These are phyloP conservation scores for Candida bentonensis DNA, from an alignment of 805 yeast genomes.

Conservation along the genomic window DNA sequence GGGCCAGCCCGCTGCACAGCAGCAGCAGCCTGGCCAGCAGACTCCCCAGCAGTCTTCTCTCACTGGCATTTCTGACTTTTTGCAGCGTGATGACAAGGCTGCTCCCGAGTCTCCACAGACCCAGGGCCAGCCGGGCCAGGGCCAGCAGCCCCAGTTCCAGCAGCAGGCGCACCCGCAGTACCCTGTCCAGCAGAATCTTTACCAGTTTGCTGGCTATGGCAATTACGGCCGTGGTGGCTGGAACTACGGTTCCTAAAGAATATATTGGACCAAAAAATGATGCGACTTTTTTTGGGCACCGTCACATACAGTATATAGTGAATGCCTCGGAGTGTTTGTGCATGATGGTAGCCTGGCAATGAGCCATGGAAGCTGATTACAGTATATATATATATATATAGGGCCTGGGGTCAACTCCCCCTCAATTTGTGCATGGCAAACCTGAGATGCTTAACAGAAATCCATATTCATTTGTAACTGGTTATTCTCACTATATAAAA, in stretches of 20 bases:
- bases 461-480: no score
- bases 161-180: conserved; percentile 14
- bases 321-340: neutral
- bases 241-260: conserved; percentile 10
- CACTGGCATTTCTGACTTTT: conserved; percentile 12
- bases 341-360: neutral
- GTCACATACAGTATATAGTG: neutral
- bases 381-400: neutral
- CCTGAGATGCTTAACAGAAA: neutral
- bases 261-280: neutral
- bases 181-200: conserved; percentile 14
- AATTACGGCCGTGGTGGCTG: conserved; percentile 15
- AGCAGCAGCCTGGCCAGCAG: conserved; percentile 16
- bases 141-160: conserved; percentile 12
- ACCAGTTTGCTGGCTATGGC: conserved; percentile 16
- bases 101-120: conserved; percentile 16
- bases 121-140: conserved; percentile 11
- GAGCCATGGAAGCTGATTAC: neutral
- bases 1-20: conserved; percentile 15
- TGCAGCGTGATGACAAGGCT: conserved; percentile 11
- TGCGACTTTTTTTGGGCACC: neutral
- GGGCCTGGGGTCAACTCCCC: neutral
- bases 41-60: conserved; percentile 6
- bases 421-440: neutral
- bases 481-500: no score